Evolutionary conservation across 140 eudicot species (phyloP).

Genomic region (Erigeron philadelphicus): DNA sequence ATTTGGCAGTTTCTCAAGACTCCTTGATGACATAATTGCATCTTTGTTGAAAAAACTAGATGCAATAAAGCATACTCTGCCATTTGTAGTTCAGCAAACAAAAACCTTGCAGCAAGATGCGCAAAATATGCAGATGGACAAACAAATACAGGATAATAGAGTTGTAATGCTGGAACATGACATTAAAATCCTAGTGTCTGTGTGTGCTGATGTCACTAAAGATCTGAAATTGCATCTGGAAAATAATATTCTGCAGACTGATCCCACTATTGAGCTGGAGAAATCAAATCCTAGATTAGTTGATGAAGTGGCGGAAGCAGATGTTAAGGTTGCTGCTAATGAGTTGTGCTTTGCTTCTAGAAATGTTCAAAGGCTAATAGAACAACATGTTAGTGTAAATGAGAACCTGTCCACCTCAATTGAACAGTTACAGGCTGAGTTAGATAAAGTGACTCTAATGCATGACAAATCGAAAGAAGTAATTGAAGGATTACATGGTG

Average conservation of each 20-base stretch:
- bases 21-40: slow-evolving; percentile 51
- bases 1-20: slow-evolving; percentile 42
- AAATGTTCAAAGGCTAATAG: slow-evolving; percentile 33
- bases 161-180: slow-evolving; percentile 40
- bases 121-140: slow-evolving; percentile 40
- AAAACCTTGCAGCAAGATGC: slow-evolving; percentile 39
- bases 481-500: slow-evolving; percentile 40
- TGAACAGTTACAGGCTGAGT: slow-evolving; percentile 11
- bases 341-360: slow-evolving; percentile 47
- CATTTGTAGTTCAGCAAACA: slow-evolving; percentile 33
- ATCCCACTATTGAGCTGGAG: slow-evolving; percentile 30
- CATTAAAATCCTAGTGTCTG: slow-evolving; percentile 38
- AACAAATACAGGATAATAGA: slow-evolving; percentile 34
- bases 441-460: slow-evolving; percentile 2
- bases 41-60: slow-evolving; percentile 40
- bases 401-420: slow-evolving; percentile 31
- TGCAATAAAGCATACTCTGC: slow-evolving; percentile 37
- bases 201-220: slow-evolving; percentile 47
- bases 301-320: slow-evolving; percentile 25
- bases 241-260: slow-evolving; percentile 24
- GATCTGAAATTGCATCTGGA: slow-evolving; percentile 35
- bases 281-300: slow-evolving; percentile 21
- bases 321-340: slow-evolving; percentile 36
- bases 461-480: slow-evolving; percentile 23
- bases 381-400: slow-evolving; percentile 33